Base-by-base conservation (phyloP, 768 basidiomycete species). In the Chlorophyllum brunneum region DNA sequence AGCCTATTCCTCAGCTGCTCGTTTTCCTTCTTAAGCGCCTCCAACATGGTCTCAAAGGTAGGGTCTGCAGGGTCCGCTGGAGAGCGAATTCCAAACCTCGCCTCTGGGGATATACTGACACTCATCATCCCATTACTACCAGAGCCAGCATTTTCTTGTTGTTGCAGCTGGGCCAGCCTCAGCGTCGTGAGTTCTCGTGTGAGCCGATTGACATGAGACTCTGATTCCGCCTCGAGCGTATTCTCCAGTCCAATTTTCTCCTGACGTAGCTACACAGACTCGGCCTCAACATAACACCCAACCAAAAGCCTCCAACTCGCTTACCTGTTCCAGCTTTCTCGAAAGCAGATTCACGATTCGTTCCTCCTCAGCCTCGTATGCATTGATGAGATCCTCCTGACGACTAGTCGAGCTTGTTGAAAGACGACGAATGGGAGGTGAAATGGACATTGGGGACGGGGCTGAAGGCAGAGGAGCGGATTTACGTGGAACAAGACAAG, bases 351-450 rank as follows among this genome's bases (percentile, higher is more conserved):
- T 92, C 58, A 90, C 86, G 49, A 93, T 91, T 39, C 89, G 82
- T 65, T 93, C 91, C 68, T 93, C 89, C 67, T 93, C 90, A 9
- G 90, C 91, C 60, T 92, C 90, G 65, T 91, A 92, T 18, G 86
- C 86, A 67, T 92, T 91, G 63, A 92, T 92, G 63, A 92, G 74
- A 47, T 81, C 85, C 63, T 92, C 89, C 60, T 85, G 80, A 8
- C 54, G 57, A 55, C 72, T 76, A 33, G 81, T 70, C 61, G 76
- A 81, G 29, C 77, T 72, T 2, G 73, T 70, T 9, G 83, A 82
- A 51, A 70, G 62, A n/a, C 84, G 74, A 52, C 82, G 78, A 44
- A 84, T 69, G 36, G 86, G 83, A 10, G 82, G 82, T 24, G 86
- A 75, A 46, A 68, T 56, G 37, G 74, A 74, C 73, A 74, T 74